These are phyloP conservation scores for Dactylis glomerata DNA, from an alignment of 176 grass and related monocot genomes.

Conservation along the genomic window DNA sequence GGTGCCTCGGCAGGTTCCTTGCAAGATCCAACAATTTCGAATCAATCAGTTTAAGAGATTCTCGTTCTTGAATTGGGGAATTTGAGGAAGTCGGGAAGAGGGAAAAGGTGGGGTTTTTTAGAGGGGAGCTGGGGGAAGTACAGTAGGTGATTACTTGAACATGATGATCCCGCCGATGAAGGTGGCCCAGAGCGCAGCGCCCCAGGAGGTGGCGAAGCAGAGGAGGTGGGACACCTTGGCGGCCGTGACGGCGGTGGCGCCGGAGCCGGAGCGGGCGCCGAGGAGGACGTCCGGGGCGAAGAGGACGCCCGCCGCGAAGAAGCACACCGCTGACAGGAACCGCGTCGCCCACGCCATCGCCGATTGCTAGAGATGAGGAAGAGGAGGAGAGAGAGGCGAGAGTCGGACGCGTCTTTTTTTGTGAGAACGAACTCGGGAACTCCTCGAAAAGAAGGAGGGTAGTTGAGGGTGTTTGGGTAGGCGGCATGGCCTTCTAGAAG, in stretches of 20 bases:
- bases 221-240: slow-evolving; percentile 86
- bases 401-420: background rate
- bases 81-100: background rate
- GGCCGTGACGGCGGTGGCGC: slow-evolving; percentile 37
- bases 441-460: background rate
- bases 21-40: background rate
- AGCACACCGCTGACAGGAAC: slow-evolving; percentile 69
- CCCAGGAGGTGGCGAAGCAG: slow-evolving; percentile 86
- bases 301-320: slow-evolving; percentile 79
- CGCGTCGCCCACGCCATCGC: slow-evolving; percentile 85
- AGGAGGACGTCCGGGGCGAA: slow-evolving; percentile 76
- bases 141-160: slow-evolving; percentile 65
- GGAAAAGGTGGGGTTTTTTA: background rate
- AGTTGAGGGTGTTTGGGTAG: background rate
- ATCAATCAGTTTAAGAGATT: background rate
- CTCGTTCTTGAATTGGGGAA: background rate
- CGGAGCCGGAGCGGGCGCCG: slow-evolving; percentile 38
- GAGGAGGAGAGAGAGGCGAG: background rate
- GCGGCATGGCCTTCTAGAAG: background rate
- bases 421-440: background rate
- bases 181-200: slow-evolving; percentile 90
- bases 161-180: slow-evolving; percentile 99
- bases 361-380: background rate
- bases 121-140: background rate
- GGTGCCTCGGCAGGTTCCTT: slow-evolving; percentile 93